Conservation (phyloP, 1,139 yeast species). For the Blastobotrys buckinghamii region DNA sequence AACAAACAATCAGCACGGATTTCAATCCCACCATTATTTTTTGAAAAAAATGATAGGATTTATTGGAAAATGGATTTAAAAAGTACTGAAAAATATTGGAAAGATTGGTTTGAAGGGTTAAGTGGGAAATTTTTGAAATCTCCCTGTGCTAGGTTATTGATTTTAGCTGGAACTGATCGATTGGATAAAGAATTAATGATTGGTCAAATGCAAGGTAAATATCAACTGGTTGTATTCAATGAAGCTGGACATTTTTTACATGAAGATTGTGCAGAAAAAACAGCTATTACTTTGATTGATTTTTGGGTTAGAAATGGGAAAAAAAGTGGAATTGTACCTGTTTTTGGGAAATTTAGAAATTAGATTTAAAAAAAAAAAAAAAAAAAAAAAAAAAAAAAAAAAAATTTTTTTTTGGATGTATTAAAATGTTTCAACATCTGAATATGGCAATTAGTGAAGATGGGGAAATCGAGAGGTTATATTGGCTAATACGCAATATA, state of each 20-base stretch:
- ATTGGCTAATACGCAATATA: too few species aligned
- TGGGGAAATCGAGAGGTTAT: too few species aligned
- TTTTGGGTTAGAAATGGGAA: constrained; percentile 48
- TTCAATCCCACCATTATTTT: constrained; percentile 57
- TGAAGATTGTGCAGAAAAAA: constrained; percentile 74
- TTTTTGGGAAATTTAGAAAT: constrained; percentile 28
- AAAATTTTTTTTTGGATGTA: too few species aligned
- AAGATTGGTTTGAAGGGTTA: constrained; percentile 70
- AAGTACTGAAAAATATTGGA: constrained; percentile 66
- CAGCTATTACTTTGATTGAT: constrained; percentile 44
- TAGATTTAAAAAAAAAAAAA: too few species aligned
- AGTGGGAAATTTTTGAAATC: constrained; percentile 54
- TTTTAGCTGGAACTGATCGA: constrained; percentile 87
- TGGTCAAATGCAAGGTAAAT: constrained; percentile 94
- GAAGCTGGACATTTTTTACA: constrained; percentile 89
- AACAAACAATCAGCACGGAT: constrained; percentile 60
- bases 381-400: too few species aligned
- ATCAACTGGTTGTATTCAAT: constrained; percentile 78
- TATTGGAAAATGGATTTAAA: constrained; percentile 62
- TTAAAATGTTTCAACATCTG: background rate
- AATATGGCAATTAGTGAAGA: too few species aligned
- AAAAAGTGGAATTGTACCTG: constrained; percentile 28
- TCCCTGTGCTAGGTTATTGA: constrained; percentile 60
- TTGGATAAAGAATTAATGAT: constrained; percentile 78
- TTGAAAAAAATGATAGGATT: constrained; percentile 1